phyloP scores from a whole-genome alignment of 306 rosid genomes.

The Astragalus glycyphyllos region DNA sequence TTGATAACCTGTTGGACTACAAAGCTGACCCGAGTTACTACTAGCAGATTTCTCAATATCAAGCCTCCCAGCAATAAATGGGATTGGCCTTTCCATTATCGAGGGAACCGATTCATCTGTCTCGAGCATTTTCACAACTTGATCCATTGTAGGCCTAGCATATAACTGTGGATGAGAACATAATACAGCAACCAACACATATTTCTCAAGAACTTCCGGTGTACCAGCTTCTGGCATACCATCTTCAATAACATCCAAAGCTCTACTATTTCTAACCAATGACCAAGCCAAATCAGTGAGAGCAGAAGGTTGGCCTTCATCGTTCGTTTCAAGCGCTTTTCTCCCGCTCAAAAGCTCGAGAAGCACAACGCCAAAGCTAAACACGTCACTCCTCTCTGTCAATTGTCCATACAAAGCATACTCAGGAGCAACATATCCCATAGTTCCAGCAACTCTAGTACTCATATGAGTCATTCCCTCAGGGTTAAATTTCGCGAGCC shows the following conservation, averaged over 20 bases:
- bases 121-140: conserved; percentile 92
- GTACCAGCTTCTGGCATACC: conserved; percentile 70
- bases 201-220: conserved; percentile 77
- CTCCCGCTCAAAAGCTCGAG: conserved; percentile 95
- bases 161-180: conserved; percentile 95
- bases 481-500: conserved; percentile 87
- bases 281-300: conserved; percentile 95
- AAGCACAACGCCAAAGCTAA: conserved; percentile 84
- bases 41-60: conserved; percentile 75
- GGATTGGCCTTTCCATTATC: conserved; percentile 75
- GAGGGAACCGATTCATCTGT: conserved; percentile 80
- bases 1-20: conserved; percentile 69
- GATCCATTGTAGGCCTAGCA: conserved; percentile 99
- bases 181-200: conserved; percentile 77
- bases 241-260: conserved; percentile 82
- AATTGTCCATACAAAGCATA: conserved; percentile 93
- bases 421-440: conserved; percentile 99
- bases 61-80: conserved; percentile 69
- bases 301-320: conserved; percentile 63
- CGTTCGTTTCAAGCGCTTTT: conserved; percentile 67
- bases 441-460: conserved; percentile 94
- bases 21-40: conserved; percentile 63
- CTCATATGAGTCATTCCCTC: conserved; percentile 97
- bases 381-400: conserved; percentile 92
- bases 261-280: conserved; percentile 66